Evolutionary conservation across 2,329 filamentous ascomycete species (phyloP), one percentile per base, ranked within the genome.

Genomic region (Graphilbum ipis-grandicollis): DNA sequence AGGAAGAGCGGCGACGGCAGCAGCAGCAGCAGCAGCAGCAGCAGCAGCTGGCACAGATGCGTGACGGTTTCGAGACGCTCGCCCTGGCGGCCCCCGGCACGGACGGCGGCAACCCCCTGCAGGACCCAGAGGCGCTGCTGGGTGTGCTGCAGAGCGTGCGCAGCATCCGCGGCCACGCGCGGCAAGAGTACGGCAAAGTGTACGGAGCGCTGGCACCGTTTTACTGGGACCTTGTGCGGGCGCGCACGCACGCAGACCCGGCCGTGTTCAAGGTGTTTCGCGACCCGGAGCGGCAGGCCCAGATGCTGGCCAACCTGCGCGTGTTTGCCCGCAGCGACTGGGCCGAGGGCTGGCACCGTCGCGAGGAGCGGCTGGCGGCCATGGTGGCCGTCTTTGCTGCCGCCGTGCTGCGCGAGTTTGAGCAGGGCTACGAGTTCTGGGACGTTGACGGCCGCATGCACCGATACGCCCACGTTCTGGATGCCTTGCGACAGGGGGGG

Each of bases 361-460:
- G 88, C 31, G 71, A 80, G 48, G 73, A 79, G 43, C 81, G 78
- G 50, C 60, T 98, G 17, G 63, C 71, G 28, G 69, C 66, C 19
- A 85, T 92, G 68, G 71, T 78, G 45, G 68, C 68, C 28, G 76
- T 90, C 41, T 98, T 98, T 49, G 88, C 96, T 57, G 85, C 78
- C 39, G 85, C 86, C 4, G 86, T 92, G 4, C 59, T 94, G 36
- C 71, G 80, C 34, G 90, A 98, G 53, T 98, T 98, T 47, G 81
- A 92, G 55, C 80, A 90, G 50, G 90, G 84, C 4, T 93, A 92
- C 46, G 83, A 90, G 52, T 76, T 75, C 31, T 81, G 79, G 59
- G 88, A 98, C 53, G 75, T 92, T 37, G 80, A 93, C 45, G 85
- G 83, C 2, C 68, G 76, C 37, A 94, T 96, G 88, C 75, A 70